These are phyloP conservation scores for Populus trichocarpa DNA, from an alignment of 441 rosid species.

Conservation along the genomic window DNA sequence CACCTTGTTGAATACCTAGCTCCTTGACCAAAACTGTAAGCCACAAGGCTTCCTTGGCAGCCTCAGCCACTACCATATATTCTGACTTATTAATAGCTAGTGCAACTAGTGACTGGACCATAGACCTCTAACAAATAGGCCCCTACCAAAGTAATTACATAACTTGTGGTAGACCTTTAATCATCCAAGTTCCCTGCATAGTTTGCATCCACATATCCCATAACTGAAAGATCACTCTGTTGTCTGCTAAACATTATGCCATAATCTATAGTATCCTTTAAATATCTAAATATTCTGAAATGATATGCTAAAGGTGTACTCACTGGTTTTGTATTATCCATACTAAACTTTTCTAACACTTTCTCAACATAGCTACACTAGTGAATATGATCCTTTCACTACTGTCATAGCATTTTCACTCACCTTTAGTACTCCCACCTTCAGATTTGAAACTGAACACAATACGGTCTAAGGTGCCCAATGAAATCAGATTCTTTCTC, in stretches of 20 bases:
- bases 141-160: not conserved
- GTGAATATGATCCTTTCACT: too few species aligned
- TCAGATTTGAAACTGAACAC: too few species aligned
- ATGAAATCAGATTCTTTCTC: not conserved
- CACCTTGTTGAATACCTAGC: not conserved
- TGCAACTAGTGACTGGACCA: not conserved
- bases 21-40: not conserved
- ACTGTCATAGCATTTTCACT: too few species aligned
- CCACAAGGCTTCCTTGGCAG: not conserved
- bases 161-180: not conserved
- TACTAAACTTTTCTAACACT: too few species aligned
- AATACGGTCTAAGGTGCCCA: not conserved
- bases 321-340: too few species aligned
- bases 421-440: too few species aligned
- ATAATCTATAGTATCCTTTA: too few species aligned
- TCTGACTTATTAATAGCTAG: not conserved
- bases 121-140: not conserved
- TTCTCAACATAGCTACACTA: too few species aligned
- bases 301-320: too few species aligned
- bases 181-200: not conserved
- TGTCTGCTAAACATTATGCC: too few species aligned
- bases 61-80: not conserved
- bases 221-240: too few species aligned
- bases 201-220: not conserved
- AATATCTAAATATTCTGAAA: too few species aligned